Base-by-base conservation (phyloP, 1,284 basidiomycete genomes). In the Laetiporus sulphureus region DNA sequence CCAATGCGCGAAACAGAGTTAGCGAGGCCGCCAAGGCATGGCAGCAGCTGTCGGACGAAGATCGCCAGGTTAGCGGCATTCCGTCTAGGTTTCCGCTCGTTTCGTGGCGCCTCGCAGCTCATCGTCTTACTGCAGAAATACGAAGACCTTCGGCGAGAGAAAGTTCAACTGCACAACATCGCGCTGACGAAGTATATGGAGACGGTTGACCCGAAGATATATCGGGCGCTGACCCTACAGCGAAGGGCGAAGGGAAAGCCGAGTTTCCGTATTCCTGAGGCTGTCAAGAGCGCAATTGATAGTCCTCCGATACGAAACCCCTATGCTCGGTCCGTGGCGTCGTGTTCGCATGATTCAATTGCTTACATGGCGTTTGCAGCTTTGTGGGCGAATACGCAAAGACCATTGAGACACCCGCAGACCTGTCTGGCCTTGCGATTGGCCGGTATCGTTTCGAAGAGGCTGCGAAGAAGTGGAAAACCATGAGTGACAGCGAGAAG, bases 11-110 rank as follows among this genome's bases (percentile, higher is more conserved):
- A n/a, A n/a, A n/a, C n/a, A n/a, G n/a, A n/a, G n/a, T n/a, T n/a
- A n/a, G 12, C 31, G 6, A 32, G 15, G 38, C 38, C 4, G 30
- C 11, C 7, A 23, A 15, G 13, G 35, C 15, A 6, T 54, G 56
- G 54, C 32, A 38, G 12, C 12, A 30, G 3, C 31, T 59, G 18
- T 40, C 42, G 18, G 56, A 55, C 1, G 44, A 41, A n/a, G 52
- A 50, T n/a, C n/a, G n/a, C n/a, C n/a, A n/a, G n/a, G n/a, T n/a
- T n/a, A n/a, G n/a, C n/a, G n/a, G n/a, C n/a, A n/a, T n/a, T n/a
- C n/a, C n/a, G n/a, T n/a, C n/a, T n/a, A n/a, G n/a, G n/a, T n/a
- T n/a, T n/a, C n/a, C n/a, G n/a, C n/a, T n/a, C n/a, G n/a, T n/a
- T n/a, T n/a, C n/a, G n/a, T n/a, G n/a, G n/a, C n/a, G n/a, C n/a